Evolutionary conservation across 192 early-diverging fungal genomes (phyloP).

Genomic region (Glomus cerebriforme): DNA sequence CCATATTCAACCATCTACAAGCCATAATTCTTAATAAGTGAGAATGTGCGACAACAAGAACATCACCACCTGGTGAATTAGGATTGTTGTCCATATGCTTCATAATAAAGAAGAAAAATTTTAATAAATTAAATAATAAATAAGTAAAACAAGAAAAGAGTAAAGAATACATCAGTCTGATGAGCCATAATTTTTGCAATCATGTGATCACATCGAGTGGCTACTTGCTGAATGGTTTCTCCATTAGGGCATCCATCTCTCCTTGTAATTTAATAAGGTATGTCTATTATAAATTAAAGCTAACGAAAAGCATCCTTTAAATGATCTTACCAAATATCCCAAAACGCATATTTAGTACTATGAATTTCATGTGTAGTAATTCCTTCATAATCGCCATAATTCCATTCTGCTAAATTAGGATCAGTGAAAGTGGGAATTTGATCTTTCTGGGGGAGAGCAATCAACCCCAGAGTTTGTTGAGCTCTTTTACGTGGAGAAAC

Average conservation of each 20-base stretch:
- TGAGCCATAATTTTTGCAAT: constrained; percentile 32
- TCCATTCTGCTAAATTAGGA: constrained; percentile 42
- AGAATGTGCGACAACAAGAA: constrained; percentile 44
- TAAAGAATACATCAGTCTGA: constrained; percentile 4
- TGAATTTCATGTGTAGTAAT: constrained; percentile 48
- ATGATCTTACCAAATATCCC: constrained; percentile 16
- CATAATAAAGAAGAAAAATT: not conserved
- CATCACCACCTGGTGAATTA: constrained; percentile 30
- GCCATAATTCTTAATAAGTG: constrained; percentile 47
- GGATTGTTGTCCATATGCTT: constrained; percentile 23
- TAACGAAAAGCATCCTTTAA: constrained; percentile 35
- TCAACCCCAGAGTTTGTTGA: constrained; percentile 43
- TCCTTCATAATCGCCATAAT: constrained; percentile 52
- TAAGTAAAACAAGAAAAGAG: not conserved
- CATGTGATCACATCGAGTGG: constrained; percentile 43
- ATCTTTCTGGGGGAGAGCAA: constrained; percentile 1
- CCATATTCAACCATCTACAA: constrained; percentile 40
- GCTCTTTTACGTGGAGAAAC: constrained; percentile 43
- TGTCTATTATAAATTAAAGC: not conserved
- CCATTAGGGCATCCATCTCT: constrained; percentile 39
- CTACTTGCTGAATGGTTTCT: constrained; percentile 46
- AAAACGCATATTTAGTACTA: constrained; percentile 20
- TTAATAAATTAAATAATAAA: not conserved
- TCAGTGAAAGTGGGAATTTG: constrained; percentile 38
- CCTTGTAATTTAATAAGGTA: not conserved